Evolutionary conservation across 768 basidiomycete species (phyloP), one percentile per base, ranked within the genome.

Genomic region (Albatrellus ellisii): DNA sequence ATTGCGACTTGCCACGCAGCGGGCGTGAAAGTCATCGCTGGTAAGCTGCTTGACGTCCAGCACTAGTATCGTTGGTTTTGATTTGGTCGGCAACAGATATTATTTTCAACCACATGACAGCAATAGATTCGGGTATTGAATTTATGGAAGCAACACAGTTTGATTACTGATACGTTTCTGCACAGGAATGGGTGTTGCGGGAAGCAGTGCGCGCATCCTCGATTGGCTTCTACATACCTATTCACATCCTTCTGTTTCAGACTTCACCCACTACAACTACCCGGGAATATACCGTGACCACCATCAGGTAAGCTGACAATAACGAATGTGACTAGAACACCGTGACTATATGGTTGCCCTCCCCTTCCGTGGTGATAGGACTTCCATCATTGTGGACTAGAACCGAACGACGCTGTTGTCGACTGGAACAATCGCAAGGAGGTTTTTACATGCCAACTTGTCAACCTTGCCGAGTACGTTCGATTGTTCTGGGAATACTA

Each of bases 41-140:
- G 62, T 62, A 28, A 6, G 38, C n/a, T 32, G 1, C 18, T 33
- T 26, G 14, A 29, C 27, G 2, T 14, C 12, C 34, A 65, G 11
- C 32, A 54, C 44, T 62, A 47, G 62, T 64, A 34, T 25, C 49
- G n/a, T n/a, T n/a, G n/a, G n/a, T 26, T n/a, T 5, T 27, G 27
- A 27, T 9, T 8, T 38, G 15, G 2, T 43, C 17, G n/a, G 1
- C 25, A 9, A n/a, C 32, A 63, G 64, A 56, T 70, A 75, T 73
- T 0, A 58, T 82, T 22, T 73, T 69, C 57, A 80, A 82, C 56
- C 79, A 82, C 52, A 80, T 80, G 79, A 56, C 74, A 2, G 73
- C 66, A 0, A 20, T 48, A 2, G 62, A 68, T 33, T 66, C 64
- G 18, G 29, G 40, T 41, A 21, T 7, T 18, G 11, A 6, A 11